phyloP scores from a whole-genome alignment of 768 basidiomycete species.

The Hydnum rufescens region DNA sequence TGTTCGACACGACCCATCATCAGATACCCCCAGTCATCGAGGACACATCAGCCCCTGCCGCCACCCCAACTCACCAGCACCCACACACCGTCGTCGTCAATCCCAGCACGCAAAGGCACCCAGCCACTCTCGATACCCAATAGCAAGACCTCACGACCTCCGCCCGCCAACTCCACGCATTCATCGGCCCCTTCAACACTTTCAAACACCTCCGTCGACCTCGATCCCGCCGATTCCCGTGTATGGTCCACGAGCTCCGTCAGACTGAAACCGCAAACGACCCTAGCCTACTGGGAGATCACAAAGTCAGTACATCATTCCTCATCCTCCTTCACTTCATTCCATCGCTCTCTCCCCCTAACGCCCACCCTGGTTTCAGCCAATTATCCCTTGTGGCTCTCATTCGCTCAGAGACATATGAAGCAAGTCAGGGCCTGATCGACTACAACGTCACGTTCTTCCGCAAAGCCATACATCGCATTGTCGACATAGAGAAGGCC shows the following conservation, averaged over 20 bases:
- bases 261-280: constrained; percentile 35
- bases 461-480: constrained; percentile 62
- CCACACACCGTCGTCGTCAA: not conserved
- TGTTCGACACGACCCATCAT: not conserved
- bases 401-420: constrained; percentile 51
- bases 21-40: not conserved
- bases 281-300: constrained; percentile 69
- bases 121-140: constrained; percentile 13
- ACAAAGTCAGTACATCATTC: constrained; percentile 32
- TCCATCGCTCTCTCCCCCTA: no score
- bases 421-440: constrained; percentile 50
- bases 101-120: constrained; percentile 1
- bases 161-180: constrained; percentile 4
- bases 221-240: not conserved
- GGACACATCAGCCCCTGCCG: not conserved
- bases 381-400: constrained; percentile 31
- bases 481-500: constrained; percentile 42
- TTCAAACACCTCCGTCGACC: constrained; percentile 2
- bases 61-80: not conserved
- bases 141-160: constrained; percentile 10
- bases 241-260: constrained; percentile 12
- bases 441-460: constrained; percentile 82
- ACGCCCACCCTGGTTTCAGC: no score
- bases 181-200: constrained; percentile 6
- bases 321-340: not conserved